Conservation (phyloP, 495 filamentous ascomycete species). For the Trichoderma erinaceum region DNA sequence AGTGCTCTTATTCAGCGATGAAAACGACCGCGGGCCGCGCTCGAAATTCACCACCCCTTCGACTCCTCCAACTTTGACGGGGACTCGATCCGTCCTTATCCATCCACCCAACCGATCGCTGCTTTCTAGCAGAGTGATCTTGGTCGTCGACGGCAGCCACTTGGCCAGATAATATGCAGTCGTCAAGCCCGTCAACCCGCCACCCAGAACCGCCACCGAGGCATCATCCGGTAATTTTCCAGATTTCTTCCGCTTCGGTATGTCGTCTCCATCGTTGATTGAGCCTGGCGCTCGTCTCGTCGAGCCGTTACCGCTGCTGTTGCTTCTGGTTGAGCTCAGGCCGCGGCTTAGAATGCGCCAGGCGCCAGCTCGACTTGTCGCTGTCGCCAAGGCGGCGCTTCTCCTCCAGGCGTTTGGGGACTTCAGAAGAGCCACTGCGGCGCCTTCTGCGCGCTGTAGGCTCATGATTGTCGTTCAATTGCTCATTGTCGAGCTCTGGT, state of each 20-base stretch:
- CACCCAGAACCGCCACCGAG: constrained; percentile 70
- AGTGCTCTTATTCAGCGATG: constrained; percentile 32
- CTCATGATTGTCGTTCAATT: constrained; percentile 3
- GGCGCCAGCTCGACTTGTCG: constrained; percentile 1
- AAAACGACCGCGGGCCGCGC: constrained; percentile 74
- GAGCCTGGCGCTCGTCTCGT: background rate
- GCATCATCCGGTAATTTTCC: constrained; percentile 27
- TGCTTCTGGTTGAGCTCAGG: background rate
- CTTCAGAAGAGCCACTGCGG: background rate
- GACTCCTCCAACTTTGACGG: constrained; percentile 45
- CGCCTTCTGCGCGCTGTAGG: constrained; percentile 9
- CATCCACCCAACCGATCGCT: constrained; percentile 69
- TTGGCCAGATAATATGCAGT: constrained; percentile 67
- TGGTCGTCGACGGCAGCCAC: constrained; percentile 42
- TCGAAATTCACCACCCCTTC: constrained; percentile 65
- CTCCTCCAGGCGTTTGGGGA: background rate
- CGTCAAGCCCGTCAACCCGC: constrained; percentile 84
- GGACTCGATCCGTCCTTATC: constrained; percentile 61
- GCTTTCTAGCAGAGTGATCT: constrained; percentile 75
- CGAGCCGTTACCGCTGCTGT: background rate
- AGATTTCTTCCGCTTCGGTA: constrained; percentile 13
- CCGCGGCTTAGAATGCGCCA: background rate
- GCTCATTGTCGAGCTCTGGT: background rate
- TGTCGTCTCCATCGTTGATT: background rate
- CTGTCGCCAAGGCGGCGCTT: background rate